phyloP scores from a whole-genome alignment of 139 green algal species.

The Chlorella vulgaris region DNA sequence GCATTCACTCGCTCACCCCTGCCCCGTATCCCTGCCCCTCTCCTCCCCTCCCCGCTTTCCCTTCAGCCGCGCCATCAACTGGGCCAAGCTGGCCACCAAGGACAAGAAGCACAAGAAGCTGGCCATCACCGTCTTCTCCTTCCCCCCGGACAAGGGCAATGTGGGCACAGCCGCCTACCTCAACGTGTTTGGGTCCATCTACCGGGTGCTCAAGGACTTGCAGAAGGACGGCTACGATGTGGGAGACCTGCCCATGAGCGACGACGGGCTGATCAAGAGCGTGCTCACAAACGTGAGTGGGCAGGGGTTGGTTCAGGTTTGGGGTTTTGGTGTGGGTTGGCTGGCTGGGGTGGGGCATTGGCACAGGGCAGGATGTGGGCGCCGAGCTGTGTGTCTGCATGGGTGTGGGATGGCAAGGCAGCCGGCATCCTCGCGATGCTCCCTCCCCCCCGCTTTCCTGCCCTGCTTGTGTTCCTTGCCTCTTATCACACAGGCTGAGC shows the following conservation, averaged over 20 bases:
- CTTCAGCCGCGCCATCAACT: constrained; percentile 90
- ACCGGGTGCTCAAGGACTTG: constrained; percentile 87
- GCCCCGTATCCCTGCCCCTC: no score
- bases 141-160: constrained; percentile 99
- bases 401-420: neutral
- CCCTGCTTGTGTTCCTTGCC: no score
- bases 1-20: no score
- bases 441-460: no score
- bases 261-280: constrained; percentile 87
- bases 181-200: constrained; percentile 99
- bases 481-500: no score
- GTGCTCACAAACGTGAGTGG: constrained; percentile 13
- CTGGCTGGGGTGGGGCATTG: neutral
- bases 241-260: constrained; percentile 74
- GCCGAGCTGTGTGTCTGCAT: neutral
- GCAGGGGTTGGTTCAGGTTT: neutral
- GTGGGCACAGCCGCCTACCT: constrained; percentile 99
- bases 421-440: no score
- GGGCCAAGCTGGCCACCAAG: constrained; percentile 93
- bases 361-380: no score
- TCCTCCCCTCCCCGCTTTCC: neutral
- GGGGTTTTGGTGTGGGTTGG: neutral
- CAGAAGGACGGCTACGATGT: constrained; percentile 93
- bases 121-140: constrained; percentile 97
- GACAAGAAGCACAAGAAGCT: constrained; percentile 95